Evolutionary conservation across 2,329 filamentous ascomycete genomes (phyloP), one percentile per base, ranked within the genome.

Genomic region (Xylaria hypoxylon): DNA sequence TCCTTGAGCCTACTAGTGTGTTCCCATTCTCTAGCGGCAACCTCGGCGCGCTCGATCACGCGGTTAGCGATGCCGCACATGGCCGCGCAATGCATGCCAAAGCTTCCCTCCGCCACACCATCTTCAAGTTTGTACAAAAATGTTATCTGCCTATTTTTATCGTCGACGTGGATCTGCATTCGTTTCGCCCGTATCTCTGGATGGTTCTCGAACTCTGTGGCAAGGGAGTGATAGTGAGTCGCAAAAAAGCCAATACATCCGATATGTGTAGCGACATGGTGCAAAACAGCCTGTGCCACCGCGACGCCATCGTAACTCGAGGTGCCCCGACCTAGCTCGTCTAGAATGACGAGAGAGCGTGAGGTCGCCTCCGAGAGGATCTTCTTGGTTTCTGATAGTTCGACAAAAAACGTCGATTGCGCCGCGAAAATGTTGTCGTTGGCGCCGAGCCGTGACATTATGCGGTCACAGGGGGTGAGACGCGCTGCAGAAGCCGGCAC

Each of bases 371-470:
- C 96, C 0, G 93, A 89, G 0, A 99, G 85, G 57, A 99, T 99
- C 84, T 98, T 98, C 83, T 98, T 97, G 0, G 96, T 99, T 79
- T 99, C 96, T 0, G 94, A 94, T 1, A 99, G 84, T 80, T 99
- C 96, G 31, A 99, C 95, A 76, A 99, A 98, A 84, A 99, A 99
- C 2, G 96, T 99, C 15, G 93, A 97, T 79, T 99, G 96, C 0
- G 95, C 93, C 1, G 95, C 96, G 77, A 99, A 98, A 74, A 99
- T 99, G 79, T 98, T 98, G 87, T 99, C 96, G 75, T 98, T 97
- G 53, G 96, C 96, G 10, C 96, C 96, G 0, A 99, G 88, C 51
- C 96, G 93, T 10, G 95, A 98, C 96, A 99, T 99, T 83, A 99
- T 98, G 61, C 96, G 92, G 77, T 99, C 96, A 2, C 97, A 89